Conservation (phyloP, 208 protist species). For the Polymyxa betae region DNA sequence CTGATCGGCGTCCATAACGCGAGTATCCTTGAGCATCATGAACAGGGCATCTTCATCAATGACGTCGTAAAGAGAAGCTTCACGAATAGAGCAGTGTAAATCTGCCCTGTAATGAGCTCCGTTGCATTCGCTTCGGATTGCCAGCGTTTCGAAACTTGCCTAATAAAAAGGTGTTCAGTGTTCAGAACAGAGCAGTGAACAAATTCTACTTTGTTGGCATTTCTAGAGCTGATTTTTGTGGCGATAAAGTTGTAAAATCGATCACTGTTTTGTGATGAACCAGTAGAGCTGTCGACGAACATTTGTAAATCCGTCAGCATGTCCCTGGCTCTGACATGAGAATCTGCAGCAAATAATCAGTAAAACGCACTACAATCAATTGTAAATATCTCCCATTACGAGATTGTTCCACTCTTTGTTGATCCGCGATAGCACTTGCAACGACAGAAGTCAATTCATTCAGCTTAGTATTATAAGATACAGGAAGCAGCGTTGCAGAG, state of each 20-base stretch:
- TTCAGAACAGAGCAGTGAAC: not conserved
- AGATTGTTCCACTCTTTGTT: not conserved
- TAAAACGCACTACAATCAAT: not conserved
- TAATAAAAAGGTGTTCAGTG: not conserved
- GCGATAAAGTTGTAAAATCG: not conserved
- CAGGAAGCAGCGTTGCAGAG: not conserved
- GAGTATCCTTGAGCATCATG: not conserved
- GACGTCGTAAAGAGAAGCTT: not conserved
- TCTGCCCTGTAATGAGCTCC: not conserved
- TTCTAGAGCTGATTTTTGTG: not conserved
- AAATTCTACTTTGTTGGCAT: not conserved
- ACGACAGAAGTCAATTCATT: not conserved
- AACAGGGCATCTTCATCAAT: not conserved
- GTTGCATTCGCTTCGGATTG: constrained; percentile 24
- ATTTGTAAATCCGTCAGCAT: constrained; percentile 45
- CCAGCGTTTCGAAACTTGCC: not conserved
- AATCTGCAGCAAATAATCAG: not conserved
- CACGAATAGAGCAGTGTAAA: not conserved
- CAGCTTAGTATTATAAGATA: constrained; percentile 4
- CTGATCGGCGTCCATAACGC: not conserved
- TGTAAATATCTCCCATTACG: not conserved
- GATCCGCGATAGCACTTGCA: not conserved
- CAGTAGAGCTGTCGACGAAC: constrained; percentile 34
- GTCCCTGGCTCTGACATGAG: not conserved
- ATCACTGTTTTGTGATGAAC: not conserved